Percentiles rank a stretch among this genome's conserved stretches.
Conservation (phyloP, 1,284 basidiomycete genomes). For the Abortiporus biennis region DNA sequence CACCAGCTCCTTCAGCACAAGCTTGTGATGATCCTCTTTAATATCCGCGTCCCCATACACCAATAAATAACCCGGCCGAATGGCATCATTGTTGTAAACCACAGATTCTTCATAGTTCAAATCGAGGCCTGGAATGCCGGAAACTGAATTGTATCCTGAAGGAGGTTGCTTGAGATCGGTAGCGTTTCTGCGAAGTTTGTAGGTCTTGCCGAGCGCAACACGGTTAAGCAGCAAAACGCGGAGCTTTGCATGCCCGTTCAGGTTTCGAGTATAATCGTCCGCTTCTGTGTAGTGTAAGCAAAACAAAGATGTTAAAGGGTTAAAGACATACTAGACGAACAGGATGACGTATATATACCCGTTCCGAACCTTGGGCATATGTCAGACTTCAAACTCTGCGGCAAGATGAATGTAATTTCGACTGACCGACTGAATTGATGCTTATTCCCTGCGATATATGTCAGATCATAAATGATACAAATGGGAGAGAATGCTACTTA, state of each 20-base stretch:
- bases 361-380: slow-evolving; percentile 42
- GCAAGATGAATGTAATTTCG: slow-evolving; percentile 2
- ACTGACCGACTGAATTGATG: slow-evolving; percentile 45
- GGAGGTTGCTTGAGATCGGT: slow-evolving; percentile 41
- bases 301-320: slow-evolving; percentile 6
- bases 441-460: slow-evolving; percentile 37
- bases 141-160: slow-evolving; percentile 49
- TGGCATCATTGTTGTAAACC: slow-evolving; percentile 16
- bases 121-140: slow-evolving; percentile 19
- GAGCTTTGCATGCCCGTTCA: slow-evolving; percentile 29
- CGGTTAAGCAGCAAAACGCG: slow-evolving; percentile 48
- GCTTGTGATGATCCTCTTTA: background rate
- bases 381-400: background rate
- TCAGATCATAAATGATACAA: background rate
- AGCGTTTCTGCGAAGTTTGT: slow-evolving; percentile 40
- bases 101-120: slow-evolving; percentile 17
- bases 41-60: slow-evolving; percentile 13
- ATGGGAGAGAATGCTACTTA: slow-evolving; percentile 19
- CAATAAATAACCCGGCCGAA: slow-evolving; percentile 14
- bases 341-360: slow-evolving; percentile 55
- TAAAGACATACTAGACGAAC: slow-evolving; percentile 50
- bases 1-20: background rate
- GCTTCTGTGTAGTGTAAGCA: slow-evolving; percentile 37
- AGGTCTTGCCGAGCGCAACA: slow-evolving; percentile 54
- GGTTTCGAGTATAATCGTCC: slow-evolving; percentile 47